Base-by-base conservation (phyloP, 768 basidiomycete species). In the Melanogaster broomeanus region DNA sequence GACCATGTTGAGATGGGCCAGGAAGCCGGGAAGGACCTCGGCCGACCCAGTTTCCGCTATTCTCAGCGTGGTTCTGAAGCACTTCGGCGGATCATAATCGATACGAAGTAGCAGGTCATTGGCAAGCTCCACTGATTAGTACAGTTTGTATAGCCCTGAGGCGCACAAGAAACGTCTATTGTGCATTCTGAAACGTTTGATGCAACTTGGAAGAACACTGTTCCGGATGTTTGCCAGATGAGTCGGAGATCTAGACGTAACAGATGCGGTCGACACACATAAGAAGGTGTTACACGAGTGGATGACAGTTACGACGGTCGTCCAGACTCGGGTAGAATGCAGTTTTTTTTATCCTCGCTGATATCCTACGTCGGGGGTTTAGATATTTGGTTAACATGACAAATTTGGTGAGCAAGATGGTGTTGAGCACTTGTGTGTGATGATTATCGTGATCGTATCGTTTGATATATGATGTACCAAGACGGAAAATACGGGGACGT, bases 41-140 rank as follows among this genome's bases (percentile, higher is more conserved):
- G 56, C 49, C 56, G 53, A 49, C 27, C 30, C 58, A 52, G 27
- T 47, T n/a, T 49, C 39, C 61, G 48, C 43, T 22, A 59, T 61
- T 22, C 24, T 52, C 49, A 61, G 52, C 51, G 62, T 59, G 60
- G 56, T 24, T 7, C 31, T 47, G 10, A 48, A 28, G 24, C 39
- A 51, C 42, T 52, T 65, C 54, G 63, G 65, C 48, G 57, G 48
- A 59, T 67, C 62, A 42, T 24, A 21, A 44, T 28, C 46, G 53
- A 64, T 54, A 48, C 25, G 37, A 35, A 47, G 50, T 9, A 31
- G 19, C 30, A 55, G 49, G 49, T 21, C 18, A 41, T 37, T 41
- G 43, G 31, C 38, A 21, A 33, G 31, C 18, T 38, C 33, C 39
- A 19, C 15, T 45, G 41, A 62, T 55, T 10, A 16, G 48, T 41